Conservation (phyloP, 148 eudicot genomes). For the Rhododendron williamsianum region DNA sequence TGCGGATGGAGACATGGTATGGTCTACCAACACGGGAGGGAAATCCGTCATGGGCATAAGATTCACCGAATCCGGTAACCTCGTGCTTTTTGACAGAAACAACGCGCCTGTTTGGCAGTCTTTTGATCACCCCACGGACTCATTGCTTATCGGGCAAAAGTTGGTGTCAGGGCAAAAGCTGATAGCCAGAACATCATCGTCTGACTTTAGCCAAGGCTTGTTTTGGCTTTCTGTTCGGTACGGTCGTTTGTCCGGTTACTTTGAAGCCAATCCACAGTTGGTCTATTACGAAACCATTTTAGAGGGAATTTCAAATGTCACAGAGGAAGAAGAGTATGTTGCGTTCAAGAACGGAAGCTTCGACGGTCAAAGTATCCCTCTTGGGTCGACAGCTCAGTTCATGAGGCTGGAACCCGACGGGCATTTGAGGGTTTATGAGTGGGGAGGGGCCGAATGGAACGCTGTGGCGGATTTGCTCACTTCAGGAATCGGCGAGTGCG, state of each 20-base stretch:
- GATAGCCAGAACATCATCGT: slow-evolving; percentile 12
- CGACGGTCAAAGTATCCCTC: not conserved
- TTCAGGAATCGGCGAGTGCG: no score
- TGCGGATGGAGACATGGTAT: slow-evolving; percentile 14
- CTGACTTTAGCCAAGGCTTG: slow-evolving; percentile 13
- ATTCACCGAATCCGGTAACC: slow-evolving; percentile 24
- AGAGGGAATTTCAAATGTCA: no score
- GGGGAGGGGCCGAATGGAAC: no score
- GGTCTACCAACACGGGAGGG: slow-evolving; percentile 29
- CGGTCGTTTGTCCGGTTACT: not conserved
- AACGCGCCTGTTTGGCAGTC: slow-evolving; percentile 26
- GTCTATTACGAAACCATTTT: not conserved
- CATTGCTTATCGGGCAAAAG: slow-evolving; percentile 27
- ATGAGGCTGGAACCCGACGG: slow-evolving; percentile 27
- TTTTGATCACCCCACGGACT: slow-evolving; percentile 3
- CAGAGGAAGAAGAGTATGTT: not conserved
- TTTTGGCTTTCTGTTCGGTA: not conserved
- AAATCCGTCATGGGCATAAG: slow-evolving; percentile 22
- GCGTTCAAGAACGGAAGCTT: slow-evolving; percentile 11
- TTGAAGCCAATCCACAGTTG: slow-evolving; percentile 9
- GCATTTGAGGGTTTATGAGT: no score
- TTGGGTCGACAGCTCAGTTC: slow-evolving; percentile 17
- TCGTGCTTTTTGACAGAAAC: slow-evolving; percentile 18
- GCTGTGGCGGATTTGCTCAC: no score
- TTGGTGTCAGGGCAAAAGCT: slow-evolving; percentile 18